These are phyloP conservation scores for Rhipidocladum racemiflorum DNA, from an alignment of 176 grass and related monocot genomes.

Conservation along the genomic window DNA sequence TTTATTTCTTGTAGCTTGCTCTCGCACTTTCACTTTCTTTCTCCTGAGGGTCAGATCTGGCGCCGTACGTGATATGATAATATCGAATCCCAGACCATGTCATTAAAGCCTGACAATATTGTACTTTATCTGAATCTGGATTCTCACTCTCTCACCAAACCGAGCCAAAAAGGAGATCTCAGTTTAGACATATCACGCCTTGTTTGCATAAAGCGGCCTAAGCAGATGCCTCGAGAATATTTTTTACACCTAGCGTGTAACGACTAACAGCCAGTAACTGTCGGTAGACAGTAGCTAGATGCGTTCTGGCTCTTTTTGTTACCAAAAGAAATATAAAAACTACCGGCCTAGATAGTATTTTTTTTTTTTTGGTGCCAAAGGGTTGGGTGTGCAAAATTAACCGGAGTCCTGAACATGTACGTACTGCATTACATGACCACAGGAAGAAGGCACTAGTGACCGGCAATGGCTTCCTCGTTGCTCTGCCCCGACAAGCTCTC, in stretches of 20 bases:
- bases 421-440: constrained; percentile 22
- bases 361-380: not conserved
- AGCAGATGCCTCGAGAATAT: constrained; percentile 24
- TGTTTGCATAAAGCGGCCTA: constrained; percentile 37
- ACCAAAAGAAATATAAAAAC: not conserved
- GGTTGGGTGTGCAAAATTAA: not conserved
- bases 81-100: constrained; percentile 16
- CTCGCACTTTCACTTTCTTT: not conserved
- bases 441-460: constrained; percentile 27
- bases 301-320: not conserved
- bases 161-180: constrained; percentile 29
- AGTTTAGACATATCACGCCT: constrained; percentile 37
- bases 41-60: constrained; percentile 15
- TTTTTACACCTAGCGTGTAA: constrained; percentile 25
- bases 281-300: not conserved
- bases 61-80: constrained; percentile 36
- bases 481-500: constrained; percentile 48
- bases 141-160: constrained; percentile 41
- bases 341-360: not conserved
- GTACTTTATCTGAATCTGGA: constrained; percentile 50
- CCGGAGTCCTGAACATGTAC: constrained; percentile 31
- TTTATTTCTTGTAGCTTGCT: not conserved
- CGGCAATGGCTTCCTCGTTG: constrained; percentile 63
- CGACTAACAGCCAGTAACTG: not conserved
- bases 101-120: not conserved